Evolutionary conservation across 805 yeast genomes (phyloP), one percentile per base, ranked within the genome.

Genomic region (Suhomyces sp.): DNA sequence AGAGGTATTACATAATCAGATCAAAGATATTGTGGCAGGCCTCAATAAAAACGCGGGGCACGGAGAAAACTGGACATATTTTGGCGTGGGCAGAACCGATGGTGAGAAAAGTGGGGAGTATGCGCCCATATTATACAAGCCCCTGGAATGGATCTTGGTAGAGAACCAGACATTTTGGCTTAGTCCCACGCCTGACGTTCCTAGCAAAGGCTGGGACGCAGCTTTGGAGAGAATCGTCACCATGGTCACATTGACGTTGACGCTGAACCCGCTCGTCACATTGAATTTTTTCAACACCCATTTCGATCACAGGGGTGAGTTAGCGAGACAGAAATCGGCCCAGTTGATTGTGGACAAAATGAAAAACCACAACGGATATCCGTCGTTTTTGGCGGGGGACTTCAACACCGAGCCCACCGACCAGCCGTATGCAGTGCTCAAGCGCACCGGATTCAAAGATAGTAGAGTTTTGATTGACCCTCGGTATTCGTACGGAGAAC

Each of bases 181-280:
- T 39, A 72, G 77, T 57, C 70, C 67, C 37, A 71, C 77, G 13
- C 77, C 75, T 3, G 65, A 60, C 2, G 52, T 50, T 7, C 77
- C 77, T 17, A 69, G 75, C 52, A 53, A 56, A 27, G 77, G 78
- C 1, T 73, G 78, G 78, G 78, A 73, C 57, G 77, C 77, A 0
- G 77, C 69, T 0, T 58, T 72, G 46, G 75, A 71, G 51, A 59
- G 78, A 40, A 72, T 73, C 19, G 75, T 71, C 4, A 69, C 76
- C 19, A 65, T 69, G 70, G 73, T 72, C 13, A 60, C 71, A 6
- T 57, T 72, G 46, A 64, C 65, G 51, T 58, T 62, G 31, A 64
- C 54, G 51, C 63, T 64, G 1, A 73, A 72, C 12, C 71, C 70
- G 10, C 56, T 62, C 1, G 46, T 62, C 21, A 55, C 53, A 31